Evolutionary conservation across 2,329 filamentous ascomycete genomes (phyloP).

Genomic region (Aspergillus pseudoterreus): DNA sequence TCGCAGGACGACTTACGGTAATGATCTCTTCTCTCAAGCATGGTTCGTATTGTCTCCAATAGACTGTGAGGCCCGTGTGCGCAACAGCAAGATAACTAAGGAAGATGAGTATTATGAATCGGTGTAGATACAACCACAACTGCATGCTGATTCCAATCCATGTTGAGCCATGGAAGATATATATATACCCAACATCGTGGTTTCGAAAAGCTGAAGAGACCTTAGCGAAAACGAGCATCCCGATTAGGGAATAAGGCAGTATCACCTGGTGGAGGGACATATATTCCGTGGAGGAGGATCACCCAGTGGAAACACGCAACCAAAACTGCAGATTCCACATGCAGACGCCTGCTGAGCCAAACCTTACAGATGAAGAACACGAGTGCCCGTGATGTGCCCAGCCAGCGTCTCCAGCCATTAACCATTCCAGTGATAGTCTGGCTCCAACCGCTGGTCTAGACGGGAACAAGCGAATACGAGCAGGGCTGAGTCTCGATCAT

Average conservation of each 20-base stretch:
- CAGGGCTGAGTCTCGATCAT: slow-evolving; percentile 6
- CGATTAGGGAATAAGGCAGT: slow-evolving; percentile 5
- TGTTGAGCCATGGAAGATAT: neutral
- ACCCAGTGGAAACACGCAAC: neutral
- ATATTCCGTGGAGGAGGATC: neutral
- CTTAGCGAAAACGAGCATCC: slow-evolving; percentile 22
- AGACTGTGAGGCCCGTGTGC: too few relatives aligned
- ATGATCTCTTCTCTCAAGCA: slow-evolving; percentile 19
- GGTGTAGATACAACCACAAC: too few relatives aligned
- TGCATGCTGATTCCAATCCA: neutral
- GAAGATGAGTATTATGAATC: too few relatives aligned
- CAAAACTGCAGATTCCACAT: neutral
- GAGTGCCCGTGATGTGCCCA: neutral
- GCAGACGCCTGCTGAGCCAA: neutral
- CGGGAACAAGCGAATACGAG: slow-evolving; percentile 13
- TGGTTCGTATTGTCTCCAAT: slow-evolving; percentile 1
- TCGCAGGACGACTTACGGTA: slow-evolving; percentile 19
- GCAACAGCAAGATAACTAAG: too few relatives aligned
- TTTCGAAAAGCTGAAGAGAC: neutral
- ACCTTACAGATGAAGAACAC: neutral
- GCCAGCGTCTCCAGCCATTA: neutral
- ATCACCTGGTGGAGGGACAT: neutral
- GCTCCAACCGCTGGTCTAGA: neutral
- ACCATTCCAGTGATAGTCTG: neutral
- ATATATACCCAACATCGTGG: neutral